Evolutionary conservation across 306 rosid genomes (phyloP), one percentile per base, ranked within the genome.

Genomic region (Medicago lupulina): DNA sequence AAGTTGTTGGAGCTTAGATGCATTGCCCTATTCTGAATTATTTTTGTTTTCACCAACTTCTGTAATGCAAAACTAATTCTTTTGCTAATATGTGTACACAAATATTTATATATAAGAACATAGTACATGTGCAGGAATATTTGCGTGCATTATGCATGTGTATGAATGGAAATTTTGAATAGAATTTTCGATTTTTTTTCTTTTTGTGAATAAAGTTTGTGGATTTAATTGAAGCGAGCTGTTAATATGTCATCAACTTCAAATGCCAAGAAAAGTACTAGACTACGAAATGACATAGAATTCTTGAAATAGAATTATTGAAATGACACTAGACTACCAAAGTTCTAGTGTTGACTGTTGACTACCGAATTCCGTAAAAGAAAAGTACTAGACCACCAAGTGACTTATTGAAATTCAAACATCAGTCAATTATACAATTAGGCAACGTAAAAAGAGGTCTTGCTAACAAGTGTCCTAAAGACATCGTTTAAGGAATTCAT

Each of bases 1-100:
- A 80, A 76, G 82, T 71, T 15, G 92, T 83, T 8, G 91, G 93
- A 81, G 90, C 96, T 60, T 86, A 84, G 79, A 76, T 67, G 47
- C 46, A 14, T 21, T 44, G 63, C 7, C 36, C 40, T 50, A 49
- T 60, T 51, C 73, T 28, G 19, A 62, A 28, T 69, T 75, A 13
- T 67, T 47, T 38, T 39, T 76, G 41, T 63, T 43, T 71, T 58
- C 60, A 15, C 47, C 68, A 74, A 50, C 50, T 59, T 40, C 23
- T 67, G 17, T 21, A 67, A 51, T 23, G 66, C 47, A 67, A 34
- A 65, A 38, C 71, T 49, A 46, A 43, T 71, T 72, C 67, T 82
- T 64, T 73, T 59, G 39, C 16, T 67, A 65, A 72, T 71, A 71
- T 57, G 38, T 76, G 57, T 11, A 71, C 71, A 34, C 70, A 21